phyloP scores from a whole-genome alignment of 495 filamentous ascomycete genomes.

The Daldinia vernicosa region DNA sequence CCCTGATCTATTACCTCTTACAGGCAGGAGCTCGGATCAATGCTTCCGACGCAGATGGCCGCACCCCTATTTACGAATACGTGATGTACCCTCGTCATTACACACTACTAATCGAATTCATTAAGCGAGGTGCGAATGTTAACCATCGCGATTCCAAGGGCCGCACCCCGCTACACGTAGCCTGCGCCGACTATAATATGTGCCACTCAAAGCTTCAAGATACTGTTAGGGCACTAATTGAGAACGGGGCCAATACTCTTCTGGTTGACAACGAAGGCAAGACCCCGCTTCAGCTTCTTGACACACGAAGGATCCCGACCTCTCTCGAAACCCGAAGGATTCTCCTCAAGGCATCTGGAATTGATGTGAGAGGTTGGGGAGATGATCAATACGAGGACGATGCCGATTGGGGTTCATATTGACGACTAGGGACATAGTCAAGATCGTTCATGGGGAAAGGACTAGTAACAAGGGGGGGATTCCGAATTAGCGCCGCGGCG shows the following conservation, averaged over 20 bases:
- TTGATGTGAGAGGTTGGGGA: no score
- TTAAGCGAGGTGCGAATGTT: conserved; percentile 6
- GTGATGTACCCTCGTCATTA: neutral
- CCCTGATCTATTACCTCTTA: conserved; percentile 4
- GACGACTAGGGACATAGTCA: no score
- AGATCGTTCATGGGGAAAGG: no score
- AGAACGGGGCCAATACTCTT: neutral
- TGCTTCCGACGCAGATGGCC: neutral
- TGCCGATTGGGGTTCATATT: no score
- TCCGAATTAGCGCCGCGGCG: neutral
- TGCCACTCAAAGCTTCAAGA: neutral
- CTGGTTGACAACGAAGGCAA: neutral
- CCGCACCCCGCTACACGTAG: conserved; percentile 11
- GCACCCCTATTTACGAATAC: conserved; percentile 8
- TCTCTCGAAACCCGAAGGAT: neutral
- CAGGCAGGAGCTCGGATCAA: conserved; percentile 5
- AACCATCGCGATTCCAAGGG: conserved; percentile 11
- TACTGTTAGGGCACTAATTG: neutral
- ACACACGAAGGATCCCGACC: neutral
- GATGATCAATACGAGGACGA: no score
- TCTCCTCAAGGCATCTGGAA: neutral
- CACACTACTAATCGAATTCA: neutral
- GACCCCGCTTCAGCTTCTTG: neutral
- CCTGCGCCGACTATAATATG: neutral
- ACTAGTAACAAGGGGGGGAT: no score